A percentile compares a stretch with the other conserved stretches of the same genome.
Evolutionary conservation across 192 early-diverging fungal genomes (phyloP).

Genomic region (Umbelopsis vinacea): DNA sequence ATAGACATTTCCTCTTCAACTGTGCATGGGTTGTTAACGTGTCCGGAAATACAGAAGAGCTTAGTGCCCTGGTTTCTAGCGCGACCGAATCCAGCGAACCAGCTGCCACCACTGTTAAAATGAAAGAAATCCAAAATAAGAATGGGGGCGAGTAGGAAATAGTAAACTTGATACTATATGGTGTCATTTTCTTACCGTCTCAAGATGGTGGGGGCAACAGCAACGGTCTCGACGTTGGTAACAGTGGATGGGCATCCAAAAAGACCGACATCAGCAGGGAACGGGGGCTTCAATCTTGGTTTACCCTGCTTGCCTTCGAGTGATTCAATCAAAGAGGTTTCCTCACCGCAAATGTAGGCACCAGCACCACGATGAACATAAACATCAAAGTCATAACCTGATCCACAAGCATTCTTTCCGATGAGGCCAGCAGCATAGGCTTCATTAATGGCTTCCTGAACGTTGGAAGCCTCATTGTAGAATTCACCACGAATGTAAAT

Average conservation of each 20-base stretch:
- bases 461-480: conserved; percentile 93
- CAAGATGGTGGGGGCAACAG: conserved; percentile 93
- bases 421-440: conserved; percentile 95
- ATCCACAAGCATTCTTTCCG: conserved; percentile 98
- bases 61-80: conserved; percentile 94
- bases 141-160: too few relatives aligned
- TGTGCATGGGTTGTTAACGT: conserved; percentile 97
- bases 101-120: conserved; percentile 74
- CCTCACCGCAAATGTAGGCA: conserved; percentile 98
- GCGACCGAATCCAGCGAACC: conserved; percentile 96
- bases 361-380: conserved; percentile 98
- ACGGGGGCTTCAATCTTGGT: conserved; percentile 97
- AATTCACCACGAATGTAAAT: conserved; percentile 98
- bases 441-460: conserved; percentile 95
- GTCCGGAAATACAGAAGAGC: conserved; percentile 96
- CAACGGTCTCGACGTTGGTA: conserved; percentile 99
- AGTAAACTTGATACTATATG: too few relatives aligned
- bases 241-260: conserved; percentile 99
- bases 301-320: conserved; percentile 99
- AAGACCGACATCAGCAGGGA: conserved; percentile 97
- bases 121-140: neutral
- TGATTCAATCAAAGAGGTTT: conserved; percentile 86
- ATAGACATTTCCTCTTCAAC: conserved; percentile 99
- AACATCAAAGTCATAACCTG: conserved; percentile 96
- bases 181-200: conserved; percentile 21